Evolutionary conservation across 345 rosid species (phyloP), one percentile per base, ranked within the genome.

Genomic region (Rhizophora apiculata): DNA sequence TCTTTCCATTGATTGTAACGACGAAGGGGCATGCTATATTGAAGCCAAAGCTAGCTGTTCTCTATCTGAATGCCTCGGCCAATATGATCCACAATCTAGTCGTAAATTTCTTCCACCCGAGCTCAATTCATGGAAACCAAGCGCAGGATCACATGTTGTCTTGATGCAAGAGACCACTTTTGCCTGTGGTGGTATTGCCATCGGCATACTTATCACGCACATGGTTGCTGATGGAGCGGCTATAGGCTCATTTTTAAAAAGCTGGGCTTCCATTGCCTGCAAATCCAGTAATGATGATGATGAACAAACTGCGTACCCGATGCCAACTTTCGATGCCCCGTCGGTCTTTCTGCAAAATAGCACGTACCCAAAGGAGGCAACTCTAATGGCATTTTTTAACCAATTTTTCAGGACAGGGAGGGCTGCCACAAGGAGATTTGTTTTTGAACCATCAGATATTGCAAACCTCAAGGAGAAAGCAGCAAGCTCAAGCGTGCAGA

Each of bases 221-320:
- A 78, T 58, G 81, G 59, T 83, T 37, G 69, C 74, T 8, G 89
- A 88, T 63, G 80, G 85, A 67, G 54, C 67, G 1, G 36, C 88
- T 16, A 71, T 76, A 4, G 15, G 68, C 20, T 65, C 76, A 3
- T 83, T 88, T 57, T 71, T 85, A 32, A 82, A 62, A 53, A 69
- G 75, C 48, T 82, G 84, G 87, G 67, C 84, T 3, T 74, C 79
- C 5, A n/a, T 62, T 0, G 52, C 85, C 4, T 60, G 56, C 51
- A 52, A 43, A 43, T 43, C 18, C 16, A 43, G 48, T 34, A 6
- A 8, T 34, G 37, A 34, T 34, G 37, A 34, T 6, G 37, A 34
- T 3, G 48, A 10, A 43, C 16, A 49, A 60, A 0, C 43, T 6
- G 13, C 64, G 52, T 36, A 29, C 22, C 51, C 32, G 6, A 13